A percentile compares a stretch with the other conserved stretches of the same genome.
phyloP scores from a whole-genome alignment of 139 green algal species.

The Zygnema cylindricum region DNA sequence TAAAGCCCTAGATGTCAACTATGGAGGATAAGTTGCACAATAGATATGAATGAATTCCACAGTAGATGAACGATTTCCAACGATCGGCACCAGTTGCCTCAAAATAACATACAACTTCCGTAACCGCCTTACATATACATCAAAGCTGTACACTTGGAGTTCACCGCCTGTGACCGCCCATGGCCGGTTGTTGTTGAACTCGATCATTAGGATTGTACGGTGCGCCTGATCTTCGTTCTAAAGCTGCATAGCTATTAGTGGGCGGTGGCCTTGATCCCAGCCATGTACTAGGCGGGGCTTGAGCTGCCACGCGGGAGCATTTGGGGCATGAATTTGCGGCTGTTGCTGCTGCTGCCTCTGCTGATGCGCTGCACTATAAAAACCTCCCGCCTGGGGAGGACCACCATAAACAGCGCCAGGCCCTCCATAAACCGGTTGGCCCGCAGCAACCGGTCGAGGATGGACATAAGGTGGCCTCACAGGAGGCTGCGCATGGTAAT shows the following conservation, averaged over 20 bases:
- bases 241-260: background rate
- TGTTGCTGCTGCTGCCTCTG: conserved; percentile 3
- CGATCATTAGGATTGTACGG: background rate
- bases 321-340: background rate
- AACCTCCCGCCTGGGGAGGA: background rate
- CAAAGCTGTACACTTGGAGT: too few relatives aligned
- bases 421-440: background rate
- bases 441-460: background rate
- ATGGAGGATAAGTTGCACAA: too few relatives aligned
- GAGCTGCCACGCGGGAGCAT: background rate
- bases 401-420: background rate
- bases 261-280: background rate
- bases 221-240: background rate
- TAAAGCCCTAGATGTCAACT: too few relatives aligned
- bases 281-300: background rate
- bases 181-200: background rate
- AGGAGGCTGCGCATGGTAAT: background rate
- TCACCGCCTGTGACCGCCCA: too few relatives aligned
- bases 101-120: too few relatives aligned
- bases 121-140: too few relatives aligned
- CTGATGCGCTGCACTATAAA: background rate
- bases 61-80: too few relatives aligned
- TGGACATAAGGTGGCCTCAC: background rate
- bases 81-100: too few relatives aligned
- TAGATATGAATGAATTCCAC: too few relatives aligned